Percentiles rank a stretch among this genome's conserved stretches.
phyloP scores from a whole-genome alignment of 306 rosid genomes.

The Quercus suber region DNA sequence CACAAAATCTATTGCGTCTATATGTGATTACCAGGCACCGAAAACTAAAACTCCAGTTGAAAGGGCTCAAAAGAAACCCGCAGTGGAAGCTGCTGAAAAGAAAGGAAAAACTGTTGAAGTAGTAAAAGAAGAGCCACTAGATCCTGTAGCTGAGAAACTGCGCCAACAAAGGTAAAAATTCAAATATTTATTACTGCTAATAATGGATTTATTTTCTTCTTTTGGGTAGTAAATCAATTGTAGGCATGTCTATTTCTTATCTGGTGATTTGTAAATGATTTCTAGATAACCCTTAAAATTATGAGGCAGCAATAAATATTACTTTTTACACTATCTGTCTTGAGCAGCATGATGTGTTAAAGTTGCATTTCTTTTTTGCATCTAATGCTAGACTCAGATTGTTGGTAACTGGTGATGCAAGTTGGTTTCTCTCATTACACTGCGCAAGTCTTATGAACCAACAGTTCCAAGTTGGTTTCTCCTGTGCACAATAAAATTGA shows the following conservation, averaged over 20 bases:
- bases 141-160: slow-evolving; percentile 82
- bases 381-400: no score
- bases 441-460: no score
- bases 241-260: neutral
- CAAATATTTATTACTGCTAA: neutral
- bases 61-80: slow-evolving; percentile 55
- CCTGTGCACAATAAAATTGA: no score
- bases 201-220: neutral
- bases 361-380: no score
- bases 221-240: neutral
- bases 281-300: no score
- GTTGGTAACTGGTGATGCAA: no score
- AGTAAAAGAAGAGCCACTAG: slow-evolving; percentile 61
- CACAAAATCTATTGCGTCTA: neutral
- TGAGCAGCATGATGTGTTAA: no score
- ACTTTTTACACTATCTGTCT: no score
- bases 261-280: no score
- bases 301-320: no score
- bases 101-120: slow-evolving; percentile 57
- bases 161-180: slow-evolving; percentile 79
- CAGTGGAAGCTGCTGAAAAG: slow-evolving; percentile 55
- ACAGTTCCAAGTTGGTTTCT: no score
- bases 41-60: slow-evolving; percentile 47
- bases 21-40: slow-evolving; percentile 52
- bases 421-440: no score